Base-by-base conservation (phyloP, 2,329 filamentous ascomycete species). In the Pestalotiopsis sp. region DNA sequence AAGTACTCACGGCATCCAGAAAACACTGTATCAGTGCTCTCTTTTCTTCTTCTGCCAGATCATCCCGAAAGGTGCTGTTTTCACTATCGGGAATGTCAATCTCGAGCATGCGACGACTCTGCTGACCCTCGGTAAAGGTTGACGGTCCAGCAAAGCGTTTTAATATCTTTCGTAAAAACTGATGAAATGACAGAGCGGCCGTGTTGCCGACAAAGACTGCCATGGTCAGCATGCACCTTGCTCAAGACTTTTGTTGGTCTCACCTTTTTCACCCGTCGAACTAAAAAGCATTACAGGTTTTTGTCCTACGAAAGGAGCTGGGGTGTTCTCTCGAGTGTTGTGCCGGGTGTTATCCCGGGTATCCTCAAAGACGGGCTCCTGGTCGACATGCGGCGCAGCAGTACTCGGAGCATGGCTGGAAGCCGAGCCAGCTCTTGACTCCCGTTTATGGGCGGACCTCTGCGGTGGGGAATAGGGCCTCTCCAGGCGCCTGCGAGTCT, bases 151-250 rank as follows among this genome's bases (percentile, higher is more conserved):
- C 86, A 69, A 87, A 82, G 39, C 84, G 82, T 11, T 82, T 82
- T 70, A 84, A 73, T 2, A 80, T 81, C 13, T 84, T 79, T 14
- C 85, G 81, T 14, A 88, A 78, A 45, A 88, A 81, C 68, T 88
- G 85, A 1, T 89, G 76, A 68, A 89, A 89, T 0, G 87, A 88
- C 14, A 90, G 77, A 0, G 85, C 83, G 1, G 85, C 84, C 11
- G 82, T 83, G n/a, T 82, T 79, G n/a, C 84, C 82, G 62, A 86
- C 80, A 64, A 83, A 86, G 0, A 86, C 82, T 86, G 57, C 20
- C 4, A 20, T 6, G 1, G 38, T 68, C 2, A 3, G 7, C 6
- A 23, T 9, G 17, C 9, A n/a, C 14, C 2, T n/a, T 9, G 4
- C 14, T n/a, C 57, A 31, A 17, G 57, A 31, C 4, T 14, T 13